Base-by-base conservation (phyloP, 371 early-diverging fungal species). In the Entomophthora muscae region DNA sequence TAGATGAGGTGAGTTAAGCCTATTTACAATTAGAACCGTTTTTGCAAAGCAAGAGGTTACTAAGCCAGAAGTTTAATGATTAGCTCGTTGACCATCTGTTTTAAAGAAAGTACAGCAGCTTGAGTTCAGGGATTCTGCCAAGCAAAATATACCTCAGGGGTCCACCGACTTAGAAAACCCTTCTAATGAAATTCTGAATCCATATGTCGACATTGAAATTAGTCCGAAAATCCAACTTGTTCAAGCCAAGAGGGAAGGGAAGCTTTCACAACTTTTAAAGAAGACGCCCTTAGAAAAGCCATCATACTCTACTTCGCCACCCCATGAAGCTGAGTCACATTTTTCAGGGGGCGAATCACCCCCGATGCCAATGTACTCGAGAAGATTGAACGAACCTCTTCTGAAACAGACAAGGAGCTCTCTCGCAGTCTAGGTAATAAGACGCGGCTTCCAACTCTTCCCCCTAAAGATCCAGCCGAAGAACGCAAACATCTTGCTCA, bases 381-480 rank as follows among this genome's bases (percentile, higher is more conserved):
- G 5, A 17, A 42, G 17, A 42, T 17, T 42, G 42, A 17, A 17
- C 5, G 42, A 42, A 17, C 42, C 5, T 42, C 42, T 42, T 10
- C 17, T 10, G 42, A 42, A 10, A 10, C 42, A 42, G 42, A 42
- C 17, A 10, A 10, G 42, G 42, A 42, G 17, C 5, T 42, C 5
- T 17, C 5, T 42, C 42, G 42, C 5, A 42, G 42, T 42, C 42
- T 10, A 42, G 42, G 10, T 42, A 55, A 21, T 26, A 55, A 55
- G 28, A 55, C 55, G 22, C 55, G 55, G 28, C 55, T 55, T 24
- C 24, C 28, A 24, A 27, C 3, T 26, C 28, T 57, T 13, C 58
- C 58, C 17, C 58, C 58, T 28, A 57, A 57, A n/a, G 58, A 57
- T 57, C 58, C 58, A 5, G 30, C 7, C 2, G 58, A 57, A 30